Percentiles rank a stretch among this genome's conserved stretches.
Conservation (phyloP, 1,284 basidiomycete species). For the Kalmanozyma brasiliensis region DNA sequence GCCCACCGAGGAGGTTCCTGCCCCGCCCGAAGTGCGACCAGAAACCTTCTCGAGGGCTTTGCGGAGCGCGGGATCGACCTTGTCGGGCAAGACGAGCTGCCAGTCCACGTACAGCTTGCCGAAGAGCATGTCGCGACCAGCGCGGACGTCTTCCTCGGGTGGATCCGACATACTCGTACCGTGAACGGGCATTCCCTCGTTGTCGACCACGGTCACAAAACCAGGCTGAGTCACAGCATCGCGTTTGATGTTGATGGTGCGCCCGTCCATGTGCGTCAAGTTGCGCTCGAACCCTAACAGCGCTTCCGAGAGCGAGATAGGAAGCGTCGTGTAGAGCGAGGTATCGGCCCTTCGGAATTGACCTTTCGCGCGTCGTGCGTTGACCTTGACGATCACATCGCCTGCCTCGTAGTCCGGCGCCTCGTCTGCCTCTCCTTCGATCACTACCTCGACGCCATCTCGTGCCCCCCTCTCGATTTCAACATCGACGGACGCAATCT, state of each 20-base stretch:
- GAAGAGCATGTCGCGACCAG: slow-evolving; percentile 36
- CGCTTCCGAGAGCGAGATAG: slow-evolving; percentile 63
- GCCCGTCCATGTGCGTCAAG: slow-evolving; percentile 62
- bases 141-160: slow-evolving; percentile 28
- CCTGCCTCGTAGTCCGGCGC: slow-evolving; percentile 62
- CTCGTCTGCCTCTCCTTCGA: slow-evolving; percentile 64
- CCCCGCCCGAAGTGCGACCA: slow-evolving; percentile 4
- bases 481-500: slow-evolving; percentile 58
- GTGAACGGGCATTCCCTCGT: slow-evolving; percentile 63
- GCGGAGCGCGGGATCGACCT: slow-evolving; percentile 45
- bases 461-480: slow-evolving; percentile 60
- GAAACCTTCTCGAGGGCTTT: slow-evolving; percentile 35
- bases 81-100: slow-evolving; percentile 57
- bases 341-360: slow-evolving; percentile 59
- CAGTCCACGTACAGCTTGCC: slow-evolving; percentile 65
- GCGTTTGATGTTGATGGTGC: slow-evolving; percentile 51
- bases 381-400: slow-evolving; percentile 62
- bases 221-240: slow-evolving; percentile 61
- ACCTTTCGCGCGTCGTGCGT: slow-evolving; percentile 39
- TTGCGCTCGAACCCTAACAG: slow-evolving; percentile 62
- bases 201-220: slow-evolving; percentile 48
- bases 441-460: slow-evolving; percentile 59
- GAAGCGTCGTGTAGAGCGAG: slow-evolving; percentile 59
- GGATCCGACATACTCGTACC: slow-evolving; percentile 36
- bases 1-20: background rate